Base-by-base conservation (phyloP, 1,284 basidiomycete genomes). In the Trametes sp. region DNA sequence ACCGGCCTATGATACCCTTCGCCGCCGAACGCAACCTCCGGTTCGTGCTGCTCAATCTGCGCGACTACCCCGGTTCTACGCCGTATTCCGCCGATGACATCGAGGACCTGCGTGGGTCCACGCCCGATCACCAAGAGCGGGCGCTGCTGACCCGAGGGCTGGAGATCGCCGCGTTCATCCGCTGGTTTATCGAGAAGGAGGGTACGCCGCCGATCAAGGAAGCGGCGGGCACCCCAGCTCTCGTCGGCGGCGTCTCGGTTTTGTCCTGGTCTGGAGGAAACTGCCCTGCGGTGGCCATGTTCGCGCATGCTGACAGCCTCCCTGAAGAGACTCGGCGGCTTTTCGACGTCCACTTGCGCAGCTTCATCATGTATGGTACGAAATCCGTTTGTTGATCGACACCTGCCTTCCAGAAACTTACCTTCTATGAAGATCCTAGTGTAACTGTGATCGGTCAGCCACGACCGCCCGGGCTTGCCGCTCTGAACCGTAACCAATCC, bases 1-100 rank as follows among this genome's bases (percentile, higher is more conserved):
- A 76, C 60, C 36, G 58, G 28, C 69, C 61, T 4, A 58, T 77
- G 64, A 35, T 74, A 2, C 71, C 71, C 3, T 68, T 69, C 46
- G 71, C 72, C 9, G 63, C 69, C 0, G 52, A 69, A n/a, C 61
- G 70, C 57, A 70, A 71, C 51, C 52, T 75, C 11, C 75, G 76
- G 3, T 53, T 77, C 21, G 68, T 77, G 21, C 54, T 71, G 8
- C 48, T 76, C 29, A 77, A 76, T 38, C 57, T 74, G 33, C 73
- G 76, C n/a, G 77, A 74, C 48, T 78, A 77, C 44, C 70, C 70
- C 10, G 73, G 72, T 1, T 75, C 74, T 9, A 72, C 70, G 0
- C 69, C 69, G 0, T 71, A 69, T 19, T 67, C 70, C 0, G 45
- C 52, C n/a, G 63, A 66, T 16, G 76, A 77, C 44, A 64, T 76